Percentiles rank a stretch among this genome's conserved stretches.
Evolutionary conservation across 371 early-diverging fungal genomes (phyloP).

Genomic region (Saksenaea vasiformis): DNA sequence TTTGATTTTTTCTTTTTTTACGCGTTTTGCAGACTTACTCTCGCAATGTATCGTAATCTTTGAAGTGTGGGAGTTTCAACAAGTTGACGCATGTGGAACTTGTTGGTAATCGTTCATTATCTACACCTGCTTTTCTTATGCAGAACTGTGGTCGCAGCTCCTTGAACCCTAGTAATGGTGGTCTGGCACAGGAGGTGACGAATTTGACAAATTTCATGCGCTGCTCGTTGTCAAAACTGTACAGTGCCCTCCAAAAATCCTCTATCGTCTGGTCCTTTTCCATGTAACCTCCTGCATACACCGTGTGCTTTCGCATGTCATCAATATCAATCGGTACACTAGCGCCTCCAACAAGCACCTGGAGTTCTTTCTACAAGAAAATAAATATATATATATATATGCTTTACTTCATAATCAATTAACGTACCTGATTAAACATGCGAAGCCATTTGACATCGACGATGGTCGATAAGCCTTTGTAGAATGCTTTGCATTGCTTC

Average conservation of each 20-base stretch:
- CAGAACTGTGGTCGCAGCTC: constrained; percentile 79
- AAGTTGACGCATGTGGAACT: constrained; percentile 94
- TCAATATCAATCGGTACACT: constrained; percentile 73
- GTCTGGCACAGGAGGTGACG: constrained; percentile 89
- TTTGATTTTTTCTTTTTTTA: too few species aligned
- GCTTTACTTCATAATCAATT: too few species aligned
- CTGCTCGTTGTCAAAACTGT: constrained; percentile 64
- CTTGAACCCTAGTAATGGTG: constrained; percentile 90
- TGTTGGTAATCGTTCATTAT: constrained; percentile 71
- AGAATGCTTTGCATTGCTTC: constrained; percentile 83
- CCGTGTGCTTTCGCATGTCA: constrained; percentile 78
- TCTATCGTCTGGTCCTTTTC: constrained; percentile 69
- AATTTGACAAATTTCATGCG: constrained; percentile 81
- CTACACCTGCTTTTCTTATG: constrained; percentile 70
- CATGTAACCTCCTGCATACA: constrained; percentile 80
- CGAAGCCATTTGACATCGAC: constrained; percentile 76
- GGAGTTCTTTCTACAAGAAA: constrained; percentile 73
- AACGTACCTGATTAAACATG: constrained; percentile 72
- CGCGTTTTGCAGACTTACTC: constrained; percentile 36
- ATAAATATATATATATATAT: too few species aligned
- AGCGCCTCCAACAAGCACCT: constrained; percentile 87
- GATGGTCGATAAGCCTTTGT: constrained; percentile 79
- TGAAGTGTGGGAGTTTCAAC: constrained; percentile 87
- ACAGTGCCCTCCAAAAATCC: constrained; percentile 84
- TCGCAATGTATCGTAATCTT: constrained; percentile 53